Conservation (phyloP, 2,329 filamentous ascomycete species). For the Trichoderma sp. region DNA sequence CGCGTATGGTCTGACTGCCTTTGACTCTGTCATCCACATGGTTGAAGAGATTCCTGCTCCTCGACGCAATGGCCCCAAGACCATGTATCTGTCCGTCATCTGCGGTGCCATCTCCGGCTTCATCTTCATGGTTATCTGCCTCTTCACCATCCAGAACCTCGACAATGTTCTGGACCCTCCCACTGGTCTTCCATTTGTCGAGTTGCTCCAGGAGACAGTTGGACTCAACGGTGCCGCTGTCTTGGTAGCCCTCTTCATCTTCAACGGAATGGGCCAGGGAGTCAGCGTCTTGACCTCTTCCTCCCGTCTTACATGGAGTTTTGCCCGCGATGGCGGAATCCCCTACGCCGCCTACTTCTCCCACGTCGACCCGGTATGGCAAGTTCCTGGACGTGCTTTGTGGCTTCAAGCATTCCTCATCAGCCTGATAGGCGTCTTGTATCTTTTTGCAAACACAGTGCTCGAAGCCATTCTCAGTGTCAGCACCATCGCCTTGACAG, state of each 20-base stretch:
- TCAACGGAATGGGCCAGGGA: conserved; percentile 55
- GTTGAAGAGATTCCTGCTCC: conserved; percentile 56
- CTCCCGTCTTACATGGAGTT: conserved; percentile 54
- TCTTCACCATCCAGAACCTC: conserved; percentile 50
- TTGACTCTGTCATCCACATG: conserved; percentile 59
- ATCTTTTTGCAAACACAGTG: conserved; percentile 53
- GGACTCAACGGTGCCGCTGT: conserved; percentile 41
- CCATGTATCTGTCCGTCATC: conserved; percentile 52
- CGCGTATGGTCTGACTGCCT: conserved; percentile 55
- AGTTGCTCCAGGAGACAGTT: conserved; percentile 41
- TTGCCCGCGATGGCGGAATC: conserved; percentile 53
- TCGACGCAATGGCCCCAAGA: conserved; percentile 48
- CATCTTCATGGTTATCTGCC: conserved; percentile 51
- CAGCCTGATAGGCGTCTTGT: conserved; percentile 51
- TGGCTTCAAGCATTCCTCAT: conserved; percentile 49
- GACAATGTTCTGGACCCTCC: conserved; percentile 40
- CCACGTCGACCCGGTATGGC: conserved; percentile 45
- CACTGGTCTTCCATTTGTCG: conserved; percentile 48
- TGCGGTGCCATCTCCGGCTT: conserved; percentile 49
- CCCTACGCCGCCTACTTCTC: conserved; percentile 46
- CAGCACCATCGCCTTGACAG: conserved; percentile 55
- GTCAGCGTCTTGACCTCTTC: conserved; percentile 51
- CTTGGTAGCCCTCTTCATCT: conserved; percentile 51
- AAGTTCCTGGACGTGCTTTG: conserved; percentile 50
- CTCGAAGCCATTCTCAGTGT: conserved; percentile 54